phyloP scores from a whole-genome alignment of 371 early-diverging fungal genomes.

The Syncephalis fuscata region DNA sequence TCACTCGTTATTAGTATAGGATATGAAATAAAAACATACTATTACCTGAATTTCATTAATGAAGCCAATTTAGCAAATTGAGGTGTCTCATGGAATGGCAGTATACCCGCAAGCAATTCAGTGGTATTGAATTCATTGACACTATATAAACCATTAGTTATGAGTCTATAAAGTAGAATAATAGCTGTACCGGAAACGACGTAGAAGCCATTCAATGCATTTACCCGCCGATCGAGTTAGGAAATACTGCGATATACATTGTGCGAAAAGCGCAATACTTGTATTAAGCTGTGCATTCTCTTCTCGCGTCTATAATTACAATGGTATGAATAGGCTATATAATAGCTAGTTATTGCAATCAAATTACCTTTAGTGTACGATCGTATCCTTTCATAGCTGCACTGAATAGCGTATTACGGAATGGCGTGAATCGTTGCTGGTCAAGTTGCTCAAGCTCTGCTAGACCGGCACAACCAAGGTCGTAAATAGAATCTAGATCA shows the following conservation, averaged over 20 bases:
- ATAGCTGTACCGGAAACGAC: constrained; percentile 43
- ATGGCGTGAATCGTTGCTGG: constrained; percentile 35
- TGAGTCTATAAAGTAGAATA: not conserved
- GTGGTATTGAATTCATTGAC: constrained; percentile 77
- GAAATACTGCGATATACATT: constrained; percentile 66
- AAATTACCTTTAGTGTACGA: constrained; percentile 22
- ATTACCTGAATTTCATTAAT: constrained; percentile 41
- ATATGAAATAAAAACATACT: not conserved
- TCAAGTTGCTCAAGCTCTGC: constrained; percentile 52
- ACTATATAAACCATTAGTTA: constrained; percentile 11
- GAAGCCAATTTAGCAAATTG: constrained; percentile 67
- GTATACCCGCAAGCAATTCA: constrained; percentile 47
- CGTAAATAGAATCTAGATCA: constrained; percentile 72
- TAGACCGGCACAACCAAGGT: constrained; percentile 69
- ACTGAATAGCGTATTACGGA: constrained; percentile 65
- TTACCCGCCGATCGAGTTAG: constrained; percentile 66
- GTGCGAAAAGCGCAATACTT: constrained; percentile 53
- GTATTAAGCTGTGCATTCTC: constrained; percentile 69
- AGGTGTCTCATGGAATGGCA: constrained; percentile 89
- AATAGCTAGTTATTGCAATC: constrained; percentile 10
- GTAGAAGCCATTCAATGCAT: constrained; percentile 83
- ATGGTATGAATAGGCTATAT: constrained; percentile 13
- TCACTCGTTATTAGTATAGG: not conserved
- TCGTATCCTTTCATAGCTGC: constrained; percentile 62
- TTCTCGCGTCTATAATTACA: constrained; percentile 36